Evolutionary conservation across 805 yeast genomes (phyloP), one percentile per base, ranked within the genome.

Genomic region (Candida endomychidarum): DNA sequence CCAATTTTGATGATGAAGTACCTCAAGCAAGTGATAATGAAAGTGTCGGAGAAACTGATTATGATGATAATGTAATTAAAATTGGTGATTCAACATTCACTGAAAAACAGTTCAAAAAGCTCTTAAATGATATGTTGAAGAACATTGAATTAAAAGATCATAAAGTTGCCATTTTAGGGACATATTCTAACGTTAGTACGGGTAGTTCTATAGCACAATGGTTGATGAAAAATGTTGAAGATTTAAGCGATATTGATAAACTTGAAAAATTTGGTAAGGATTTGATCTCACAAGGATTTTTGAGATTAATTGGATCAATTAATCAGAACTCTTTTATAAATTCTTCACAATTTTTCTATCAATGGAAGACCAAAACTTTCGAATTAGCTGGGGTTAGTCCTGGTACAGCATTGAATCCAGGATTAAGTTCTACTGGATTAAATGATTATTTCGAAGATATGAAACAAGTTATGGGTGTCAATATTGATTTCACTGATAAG

Each of bases 211-310:
- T 84, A 28, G 74, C 80, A 2, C 70, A 71, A 35, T 82, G 86
- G 84, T 53, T 83, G 12, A 72, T 72, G 45, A 67, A 65, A 35
- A 70, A 74, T 48, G 53, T 66, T 47, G 56, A 66, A 4, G 67
- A 64, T 17, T 56, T 78, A 29, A 59, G 72, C 3, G 65, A 75
- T 45, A 58, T 80, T 21, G 82, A 74, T 14, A 71, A 70, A 46
- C 85, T 86, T 8, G 96, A 87, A 60, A 52, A 51, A 9, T 77
- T 83, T 55, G 96, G 96, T 14, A 93, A 85, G 55, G 85, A 78
- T 53, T 67, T 86, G 42, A 61, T 86, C 17, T 61, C 72, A 30
- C 58, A 71, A 37, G 90, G 87, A 0, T 82, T 75, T 47, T 56
- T 86, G 24, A 71, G 80, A 47, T 69, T 80, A 22, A 79, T 85